Percentiles rank a stretch among this genome's conserved stretches.
Evolutionary conservation across 176 grass and related monocot species (phyloP).

Genomic region (Eremochloa ophiuroides): DNA sequence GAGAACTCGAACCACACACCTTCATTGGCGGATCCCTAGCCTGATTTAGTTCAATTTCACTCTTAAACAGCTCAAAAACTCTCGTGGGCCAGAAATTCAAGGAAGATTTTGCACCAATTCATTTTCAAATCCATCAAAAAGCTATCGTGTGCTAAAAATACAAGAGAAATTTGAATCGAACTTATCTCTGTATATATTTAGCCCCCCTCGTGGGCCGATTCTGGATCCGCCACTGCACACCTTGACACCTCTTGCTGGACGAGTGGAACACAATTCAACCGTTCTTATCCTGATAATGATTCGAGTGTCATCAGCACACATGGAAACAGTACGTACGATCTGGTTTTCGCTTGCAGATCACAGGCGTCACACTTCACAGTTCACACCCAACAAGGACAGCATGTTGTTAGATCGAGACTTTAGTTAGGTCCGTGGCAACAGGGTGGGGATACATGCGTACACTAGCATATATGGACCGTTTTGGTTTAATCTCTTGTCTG

Average conservation of each 20-base stretch:
- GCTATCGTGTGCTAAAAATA: too few relatives aligned
- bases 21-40: too few relatives aligned
- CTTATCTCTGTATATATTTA: too few relatives aligned
- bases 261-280: background rate
- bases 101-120: too few relatives aligned
- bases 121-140: too few relatives aligned
- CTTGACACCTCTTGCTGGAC: background rate
- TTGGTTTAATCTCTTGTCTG: background rate
- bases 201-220: too few relatives aligned
- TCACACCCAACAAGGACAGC: background rate
- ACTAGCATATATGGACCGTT: background rate
- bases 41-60: too few relatives aligned
- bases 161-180: too few relatives aligned
- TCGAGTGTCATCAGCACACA: background rate
- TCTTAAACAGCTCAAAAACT: too few relatives aligned
- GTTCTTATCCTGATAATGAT: slow-evolving; percentile 5
- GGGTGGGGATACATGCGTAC: background rate
- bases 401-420: background rate
- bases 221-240: too few relatives aligned
- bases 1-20: too few relatives aligned
- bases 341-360: background rate
- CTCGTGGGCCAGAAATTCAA: too few relatives aligned
- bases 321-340: background rate
- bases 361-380: background rate
- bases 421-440: background rate